Evolutionary conservation across 192 early-diverging fungal species (phyloP).

Genomic region (Rhizophlyctis rosea): DNA sequence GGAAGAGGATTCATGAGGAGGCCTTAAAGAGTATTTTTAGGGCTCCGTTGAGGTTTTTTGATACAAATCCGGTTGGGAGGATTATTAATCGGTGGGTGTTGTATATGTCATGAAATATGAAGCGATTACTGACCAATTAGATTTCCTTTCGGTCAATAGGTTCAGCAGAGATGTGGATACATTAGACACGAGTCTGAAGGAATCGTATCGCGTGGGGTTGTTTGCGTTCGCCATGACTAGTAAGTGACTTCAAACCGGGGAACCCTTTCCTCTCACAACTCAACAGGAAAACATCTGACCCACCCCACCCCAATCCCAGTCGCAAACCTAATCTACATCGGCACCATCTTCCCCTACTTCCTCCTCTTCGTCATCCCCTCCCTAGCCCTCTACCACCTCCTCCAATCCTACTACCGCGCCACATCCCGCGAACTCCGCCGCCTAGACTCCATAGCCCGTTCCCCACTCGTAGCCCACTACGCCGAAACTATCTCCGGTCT

Average conservation of each 20-base stretch:
- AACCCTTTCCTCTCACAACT: too few relatives aligned
- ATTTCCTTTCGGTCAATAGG: too few relatives aligned
- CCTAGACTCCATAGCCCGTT: slow-evolving; percentile 9
- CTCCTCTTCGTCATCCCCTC: slow-evolving; percentile 27
- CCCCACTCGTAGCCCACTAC: slow-evolving; percentile 17
- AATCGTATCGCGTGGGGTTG: too few relatives aligned
- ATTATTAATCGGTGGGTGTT: too few relatives aligned
- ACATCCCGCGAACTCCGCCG: slow-evolving; percentile 26
- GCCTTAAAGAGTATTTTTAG: slow-evolving; percentile 33
- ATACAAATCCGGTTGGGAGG: slow-evolving; percentile 55
- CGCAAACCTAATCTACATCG: too few relatives aligned
- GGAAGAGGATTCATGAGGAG: slow-evolving; percentile 54
- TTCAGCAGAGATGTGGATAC: slow-evolving; percentile 51
- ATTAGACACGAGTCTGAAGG: slow-evolving; percentile 16
- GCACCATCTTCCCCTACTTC: too few relatives aligned
- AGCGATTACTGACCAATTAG: too few relatives aligned
- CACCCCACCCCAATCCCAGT: too few relatives aligned
- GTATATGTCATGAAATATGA: too few relatives aligned
- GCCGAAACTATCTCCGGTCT: slow-evolving; percentile 6
- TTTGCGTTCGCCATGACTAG: too few relatives aligned
- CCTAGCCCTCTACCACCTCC: slow-evolving; percentile 12
- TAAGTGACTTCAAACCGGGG: too few relatives aligned
- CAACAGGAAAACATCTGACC: too few relatives aligned
- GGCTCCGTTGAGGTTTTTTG: slow-evolving; percentile 64
- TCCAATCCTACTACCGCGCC: slow-evolving; percentile 18